phyloP scores from a whole-genome alignment of 1,284 basidiomycete species.

The Ganoderma resinaceum region DNA sequence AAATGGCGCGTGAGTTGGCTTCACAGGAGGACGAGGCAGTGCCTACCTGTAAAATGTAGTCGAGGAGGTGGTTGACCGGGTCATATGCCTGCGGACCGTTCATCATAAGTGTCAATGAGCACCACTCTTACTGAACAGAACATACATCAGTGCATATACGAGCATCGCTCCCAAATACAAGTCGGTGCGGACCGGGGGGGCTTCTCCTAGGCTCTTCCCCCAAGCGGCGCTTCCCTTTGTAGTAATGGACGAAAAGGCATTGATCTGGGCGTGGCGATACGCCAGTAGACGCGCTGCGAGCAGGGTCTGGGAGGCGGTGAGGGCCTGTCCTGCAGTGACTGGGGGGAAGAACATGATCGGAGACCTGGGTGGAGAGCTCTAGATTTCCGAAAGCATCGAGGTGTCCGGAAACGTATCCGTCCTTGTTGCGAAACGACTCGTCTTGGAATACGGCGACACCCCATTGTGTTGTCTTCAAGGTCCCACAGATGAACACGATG shows the following conservation, averaged over 20 bases:
- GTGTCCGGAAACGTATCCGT: slow-evolving; percentile 1
- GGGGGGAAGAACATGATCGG: slow-evolving; percentile 4
- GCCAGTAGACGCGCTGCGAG: background rate
- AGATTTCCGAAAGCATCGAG: slow-evolving; percentile 1
- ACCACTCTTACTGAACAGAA: background rate
- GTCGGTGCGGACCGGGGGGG: slow-evolving; percentile 26
- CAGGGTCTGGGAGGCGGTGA: background rate
- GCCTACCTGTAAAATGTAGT: slow-evolving; percentile 18
- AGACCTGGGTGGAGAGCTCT: slow-evolving; percentile 6
- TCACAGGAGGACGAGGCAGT: background rate
- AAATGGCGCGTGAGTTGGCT: background rate
- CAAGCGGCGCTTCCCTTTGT: slow-evolving; percentile 29
- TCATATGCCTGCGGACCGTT: background rate
- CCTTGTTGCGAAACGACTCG: background rate
- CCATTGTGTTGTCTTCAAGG: slow-evolving; percentile 26
- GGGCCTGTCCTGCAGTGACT: slow-evolving; percentile 6
- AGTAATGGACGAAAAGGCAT: slow-evolving; percentile 35
- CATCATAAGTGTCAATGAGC: background rate
- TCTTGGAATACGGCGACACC: slow-evolving; percentile 25
- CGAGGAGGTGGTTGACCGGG: slow-evolving; percentile 11
- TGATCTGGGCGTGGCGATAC: slow-evolving; percentile 10
- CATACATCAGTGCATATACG: background rate
- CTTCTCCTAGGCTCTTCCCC: slow-evolving; percentile 22
- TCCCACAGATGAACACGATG: slow-evolving; percentile 28
- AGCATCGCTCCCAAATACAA: slow-evolving; percentile 7